phyloP scores from a whole-genome alignment of 2,329 filamentous ascomycete species.

The Colletotrichum tropicale region DNA sequence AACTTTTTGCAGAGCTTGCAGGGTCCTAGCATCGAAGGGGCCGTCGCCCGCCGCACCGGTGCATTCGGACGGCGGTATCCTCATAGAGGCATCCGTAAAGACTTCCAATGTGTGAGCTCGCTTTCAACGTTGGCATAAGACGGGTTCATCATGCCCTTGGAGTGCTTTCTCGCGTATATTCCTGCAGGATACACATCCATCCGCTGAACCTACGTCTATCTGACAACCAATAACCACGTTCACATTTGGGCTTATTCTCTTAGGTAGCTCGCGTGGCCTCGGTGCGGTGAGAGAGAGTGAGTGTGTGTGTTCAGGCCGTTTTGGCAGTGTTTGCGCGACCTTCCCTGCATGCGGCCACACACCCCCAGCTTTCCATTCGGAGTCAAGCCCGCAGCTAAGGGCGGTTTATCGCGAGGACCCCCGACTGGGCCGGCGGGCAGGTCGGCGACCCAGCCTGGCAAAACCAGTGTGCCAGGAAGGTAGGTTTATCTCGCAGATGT shows the following conservation, averaged over 20 bases:
- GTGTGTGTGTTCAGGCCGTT: not conserved
- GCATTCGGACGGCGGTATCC: not conserved
- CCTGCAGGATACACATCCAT: not conserved
- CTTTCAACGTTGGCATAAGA: not conserved
- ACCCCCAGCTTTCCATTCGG: not conserved
- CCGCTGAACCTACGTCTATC: not conserved
- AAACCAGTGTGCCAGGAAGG: not conserved
- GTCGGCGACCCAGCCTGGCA: not conserved
- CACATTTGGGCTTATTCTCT: not conserved
- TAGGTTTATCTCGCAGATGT: not conserved
- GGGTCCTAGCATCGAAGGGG: not conserved
- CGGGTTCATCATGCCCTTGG: not conserved
- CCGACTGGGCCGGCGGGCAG: slow-evolving; percentile 2
- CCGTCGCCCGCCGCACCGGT: not conserved
- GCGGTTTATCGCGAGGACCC: not conserved
- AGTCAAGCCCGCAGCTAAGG: not conserved
- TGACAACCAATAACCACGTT: not conserved
- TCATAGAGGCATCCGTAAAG: not conserved
- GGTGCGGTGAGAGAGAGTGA: not conserved
- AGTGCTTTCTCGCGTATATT: not conserved
- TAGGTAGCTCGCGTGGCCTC: not conserved
- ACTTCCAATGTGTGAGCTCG: not conserved
- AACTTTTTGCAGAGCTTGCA: not conserved
- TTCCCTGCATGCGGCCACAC: not conserved
- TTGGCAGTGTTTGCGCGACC: not conserved